These are phyloP conservation scores for Melocanna baccifera DNA, from an alignment of 176 grass and related monocot genomes.

Conservation along the genomic window DNA sequence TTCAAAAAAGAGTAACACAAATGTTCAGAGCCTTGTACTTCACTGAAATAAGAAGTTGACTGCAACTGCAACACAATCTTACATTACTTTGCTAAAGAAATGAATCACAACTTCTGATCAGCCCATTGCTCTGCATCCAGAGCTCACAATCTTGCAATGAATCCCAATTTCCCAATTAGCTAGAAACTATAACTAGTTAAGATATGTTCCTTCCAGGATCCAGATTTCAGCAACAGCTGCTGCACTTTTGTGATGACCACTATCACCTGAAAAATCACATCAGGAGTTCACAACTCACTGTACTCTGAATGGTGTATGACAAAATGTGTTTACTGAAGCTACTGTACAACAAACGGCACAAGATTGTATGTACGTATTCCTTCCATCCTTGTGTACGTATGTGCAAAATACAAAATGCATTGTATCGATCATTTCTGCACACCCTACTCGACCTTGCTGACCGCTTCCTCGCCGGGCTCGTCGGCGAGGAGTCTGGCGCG, in stretches of 20 bases:
- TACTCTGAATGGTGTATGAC: not conserved
- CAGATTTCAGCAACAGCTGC: not conserved
- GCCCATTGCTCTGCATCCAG: no score
- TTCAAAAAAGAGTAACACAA: no score
- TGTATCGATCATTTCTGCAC: not conserved
- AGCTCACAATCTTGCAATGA: not conserved
- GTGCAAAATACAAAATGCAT: conserved; percentile 4
- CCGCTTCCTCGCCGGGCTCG: not conserved
- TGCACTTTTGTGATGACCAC: not conserved
- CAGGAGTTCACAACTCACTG: not conserved
- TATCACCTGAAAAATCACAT: not conserved
- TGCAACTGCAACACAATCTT: not conserved
- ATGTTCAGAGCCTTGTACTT: no score
- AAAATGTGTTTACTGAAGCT: not conserved
- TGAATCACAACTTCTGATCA: no score
- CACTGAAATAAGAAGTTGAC: no score
- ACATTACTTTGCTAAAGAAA: not conserved
- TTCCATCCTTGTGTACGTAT: not conserved
- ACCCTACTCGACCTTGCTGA: conserved; percentile 31
- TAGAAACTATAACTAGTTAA: not conserved
- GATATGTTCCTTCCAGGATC: not conserved
- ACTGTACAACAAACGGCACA: conserved; percentile 10
- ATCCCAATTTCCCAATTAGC: not conserved
- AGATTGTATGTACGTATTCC: not conserved
- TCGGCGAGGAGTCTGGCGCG: conserved; percentile 41